Base-by-base conservation (phyloP, 768 basidiomycete species). In the Nidula microcarpa region DNA sequence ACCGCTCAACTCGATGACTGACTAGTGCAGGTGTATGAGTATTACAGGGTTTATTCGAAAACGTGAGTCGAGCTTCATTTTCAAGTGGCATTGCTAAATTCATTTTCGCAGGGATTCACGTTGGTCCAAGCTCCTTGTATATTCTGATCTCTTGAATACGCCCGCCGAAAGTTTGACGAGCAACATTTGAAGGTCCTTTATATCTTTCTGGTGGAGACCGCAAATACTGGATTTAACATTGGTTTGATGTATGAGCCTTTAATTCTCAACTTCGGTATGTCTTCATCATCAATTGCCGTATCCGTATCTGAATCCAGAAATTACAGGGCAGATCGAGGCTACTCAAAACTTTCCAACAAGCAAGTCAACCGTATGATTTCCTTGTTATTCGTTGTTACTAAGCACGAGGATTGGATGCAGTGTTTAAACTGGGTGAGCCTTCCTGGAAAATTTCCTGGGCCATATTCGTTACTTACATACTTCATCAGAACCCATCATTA, bases 201-300 rank as follows among this genome's bases (percentile, higher is more conserved):
- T 41, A 43, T 68, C 4, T 50, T 66, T n/a, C 9, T 62, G n/a
- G 55, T 60, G 5, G 67, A 68, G 48, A 61, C 62, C 0, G 13
- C 54, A 6, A 65, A 64, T 45, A 61, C 60, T 0, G 64, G 48
- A 0, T 58, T 64, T 17, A 52, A 55, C 8, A 63, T 64, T 34
- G 50, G 41, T 35, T 60, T 65, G 49, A 58, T 62, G 43, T 68
- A 66, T 41, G 49, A 63, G 6, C 62, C 62, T 2, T 50, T 63
- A 7, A 57, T 65, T 11, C n/a, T 57, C 7, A 39, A 50, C 6
- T 64, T 60, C 39, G 65, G 65, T 64, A 33, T 1, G 51, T 13
- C 32, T 33, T 7, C 34, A 23, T 44, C 23, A n/a, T 37, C 4
- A 2, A 3, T 2, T 41, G n/a, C 5, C 51, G 23, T 17, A n/a